These are phyloP conservation scores for Lactarius pseudohatsudake DNA, from an alignment of 768 basidiomycete species.

Conservation along the genomic window DNA sequence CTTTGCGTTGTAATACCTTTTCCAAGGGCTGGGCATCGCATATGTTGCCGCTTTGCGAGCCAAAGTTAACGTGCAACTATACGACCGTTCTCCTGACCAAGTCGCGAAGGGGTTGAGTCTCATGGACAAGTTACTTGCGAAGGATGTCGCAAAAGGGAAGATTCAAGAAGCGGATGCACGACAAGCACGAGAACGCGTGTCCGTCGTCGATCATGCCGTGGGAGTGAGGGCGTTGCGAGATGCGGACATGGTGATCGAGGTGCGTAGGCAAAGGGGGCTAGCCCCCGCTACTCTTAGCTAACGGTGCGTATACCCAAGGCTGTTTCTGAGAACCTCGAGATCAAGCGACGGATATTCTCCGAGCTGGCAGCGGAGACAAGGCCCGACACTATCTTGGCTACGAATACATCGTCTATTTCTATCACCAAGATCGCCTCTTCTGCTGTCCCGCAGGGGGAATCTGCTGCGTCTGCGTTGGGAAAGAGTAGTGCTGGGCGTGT, in stretches of 20 bases:
- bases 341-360: slow-evolving; percentile 79
- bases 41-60: slow-evolving; percentile 84
- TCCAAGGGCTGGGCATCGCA: slow-evolving; percentile 81
- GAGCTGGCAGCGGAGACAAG: slow-evolving; percentile 65
- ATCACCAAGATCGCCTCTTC: slow-evolving; percentile 91
- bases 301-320: slow-evolving; percentile 50
- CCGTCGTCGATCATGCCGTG: slow-evolving; percentile 49
- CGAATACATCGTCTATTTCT: slow-evolving; percentile 93
- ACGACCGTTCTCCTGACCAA: slow-evolving; percentile 76
- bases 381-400: slow-evolving; percentile 78
- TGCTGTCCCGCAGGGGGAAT: slow-evolving; percentile 58
- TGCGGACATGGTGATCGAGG: slow-evolving; percentile 91
- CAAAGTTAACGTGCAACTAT: slow-evolving; percentile 79
- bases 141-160: slow-evolving; percentile 84
- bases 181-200: slow-evolving; percentile 67
- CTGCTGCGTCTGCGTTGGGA: slow-evolving; percentile 61
- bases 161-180: slow-evolving; percentile 68
- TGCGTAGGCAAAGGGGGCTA: slow-evolving; percentile 34
- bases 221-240: slow-evolving; percentile 65
- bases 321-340: slow-evolving; percentile 75
- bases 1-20: background rate
- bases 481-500: slow-evolving; percentile 68
- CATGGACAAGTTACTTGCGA: slow-evolving; percentile 80
- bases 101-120: slow-evolving; percentile 69
- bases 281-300: background rate